These are phyloP conservation scores for Erythrophleum ivorense DNA, from an alignment of 331 rosid genomes.

Conservation along the genomic window DNA sequence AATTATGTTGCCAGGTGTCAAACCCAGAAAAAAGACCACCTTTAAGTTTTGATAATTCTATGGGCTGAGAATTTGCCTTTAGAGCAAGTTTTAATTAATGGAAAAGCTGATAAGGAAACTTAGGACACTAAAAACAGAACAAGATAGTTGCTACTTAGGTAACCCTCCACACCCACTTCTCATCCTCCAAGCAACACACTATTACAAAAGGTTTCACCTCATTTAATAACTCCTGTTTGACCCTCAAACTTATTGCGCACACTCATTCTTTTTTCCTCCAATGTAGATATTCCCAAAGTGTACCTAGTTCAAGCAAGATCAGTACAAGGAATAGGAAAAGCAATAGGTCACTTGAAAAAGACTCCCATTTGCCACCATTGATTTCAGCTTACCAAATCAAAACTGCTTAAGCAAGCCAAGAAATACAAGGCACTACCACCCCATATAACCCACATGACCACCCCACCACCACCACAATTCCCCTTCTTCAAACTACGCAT, in stretches of 20 bases:
- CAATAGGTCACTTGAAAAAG: conserved; percentile 15
- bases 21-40: neutral
- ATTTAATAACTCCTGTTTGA: conserved; percentile 18
- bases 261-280: neutral
- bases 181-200: conserved; percentile 39
- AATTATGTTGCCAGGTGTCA: neutral
- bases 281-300: conserved; percentile 8
- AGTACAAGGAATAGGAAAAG: neutral
- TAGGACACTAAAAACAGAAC: conserved; percentile 2
- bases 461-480: neutral
- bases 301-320: neutral
- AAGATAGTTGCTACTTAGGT: conserved; percentile 51
- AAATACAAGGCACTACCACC: conserved; percentile 6
- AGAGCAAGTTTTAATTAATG: neutral
- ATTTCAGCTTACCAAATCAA: conserved; percentile 79
- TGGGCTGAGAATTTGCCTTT: neutral
- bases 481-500: conserved; percentile 13
- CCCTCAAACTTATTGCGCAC: conserved; percentile 22
- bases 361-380: conserved; percentile 2
- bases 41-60: conserved; percentile 1
- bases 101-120: neutral
- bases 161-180: conserved; percentile 65
- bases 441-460: conserved; percentile 39
- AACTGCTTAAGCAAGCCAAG: conserved; percentile 62
- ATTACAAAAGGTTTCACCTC: neutral